Conservation (phyloP, 176 grass and related monocot species). For the Chrysopogon serrulatus region DNA sequence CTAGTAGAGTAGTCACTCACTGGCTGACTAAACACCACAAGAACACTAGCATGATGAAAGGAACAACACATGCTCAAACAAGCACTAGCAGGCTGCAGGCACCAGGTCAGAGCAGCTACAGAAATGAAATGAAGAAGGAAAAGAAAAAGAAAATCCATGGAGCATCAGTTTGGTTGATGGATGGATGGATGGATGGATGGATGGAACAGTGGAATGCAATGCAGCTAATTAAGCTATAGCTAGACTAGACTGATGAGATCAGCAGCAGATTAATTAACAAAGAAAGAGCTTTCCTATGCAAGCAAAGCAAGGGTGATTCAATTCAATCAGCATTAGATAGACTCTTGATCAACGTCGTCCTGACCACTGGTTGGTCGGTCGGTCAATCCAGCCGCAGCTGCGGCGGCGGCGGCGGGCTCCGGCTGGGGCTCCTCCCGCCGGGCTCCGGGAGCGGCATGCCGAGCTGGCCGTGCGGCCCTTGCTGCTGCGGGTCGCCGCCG, state of each 20-base stretch:
- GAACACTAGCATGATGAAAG: background rate
- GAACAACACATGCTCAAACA: background rate
- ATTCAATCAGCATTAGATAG: background rate
- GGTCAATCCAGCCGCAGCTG: constrained; percentile 28
- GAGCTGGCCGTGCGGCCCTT: background rate
- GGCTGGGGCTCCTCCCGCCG: constrained; percentile 5
- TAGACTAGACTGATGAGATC: background rate
- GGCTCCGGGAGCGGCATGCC: constrained; percentile 14
- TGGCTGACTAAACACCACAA: background rate
- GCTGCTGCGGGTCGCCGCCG: background rate
- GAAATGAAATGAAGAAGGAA: background rate
- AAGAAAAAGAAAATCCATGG: background rate
- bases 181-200: constrained; percentile 14
- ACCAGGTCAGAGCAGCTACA: background rate
- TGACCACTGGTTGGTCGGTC: background rate
- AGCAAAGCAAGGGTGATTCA: background rate
- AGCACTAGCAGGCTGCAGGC: background rate
- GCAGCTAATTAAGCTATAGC: constrained; percentile 19
- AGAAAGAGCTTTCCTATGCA: background rate
- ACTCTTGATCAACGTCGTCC: background rate
- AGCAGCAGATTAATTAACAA: background rate
- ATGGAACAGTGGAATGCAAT: constrained; percentile 16
- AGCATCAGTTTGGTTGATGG: constrained; percentile 3
- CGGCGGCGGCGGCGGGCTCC: constrained; percentile 13
- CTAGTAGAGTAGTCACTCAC: background rate